These are phyloP conservation scores for Ophidiomyces ophidiicola DNA, from an alignment of 2,329 filamentous ascomycete genomes.

Conservation along the genomic window DNA sequence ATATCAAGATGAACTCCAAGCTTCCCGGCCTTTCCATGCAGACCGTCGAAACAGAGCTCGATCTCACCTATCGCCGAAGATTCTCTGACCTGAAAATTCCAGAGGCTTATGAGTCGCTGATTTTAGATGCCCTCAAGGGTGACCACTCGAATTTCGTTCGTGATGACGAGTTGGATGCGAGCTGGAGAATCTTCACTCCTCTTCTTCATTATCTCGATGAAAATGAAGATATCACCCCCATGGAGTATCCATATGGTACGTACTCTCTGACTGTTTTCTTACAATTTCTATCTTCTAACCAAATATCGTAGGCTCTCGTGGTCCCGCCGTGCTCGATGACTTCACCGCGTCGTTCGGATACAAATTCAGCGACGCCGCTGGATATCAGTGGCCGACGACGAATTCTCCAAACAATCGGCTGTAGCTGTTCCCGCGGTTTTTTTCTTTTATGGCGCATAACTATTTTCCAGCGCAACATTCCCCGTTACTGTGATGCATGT, in stretches of 20 bases:
- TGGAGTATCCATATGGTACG: conserved; percentile 98
- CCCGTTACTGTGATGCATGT: too few relatives aligned
- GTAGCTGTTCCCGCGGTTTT: conserved; percentile 20
- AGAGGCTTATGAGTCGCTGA: conserved; percentile 95
- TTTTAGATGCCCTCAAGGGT: conserved; percentile 93
- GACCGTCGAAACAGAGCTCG: conserved; percentile 95
- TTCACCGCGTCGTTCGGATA: conserved; percentile 97
- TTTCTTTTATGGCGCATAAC: too few relatives aligned
- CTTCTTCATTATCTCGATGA: conserved; percentile 96
- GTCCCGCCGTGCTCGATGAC: conserved; percentile 90
- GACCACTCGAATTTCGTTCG: conserved; percentile 99
- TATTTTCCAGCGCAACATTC: too few relatives aligned
- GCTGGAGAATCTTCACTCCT: conserved; percentile 97
- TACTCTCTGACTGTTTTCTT: too few relatives aligned
- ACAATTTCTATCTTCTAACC: conserved; percentile 8
- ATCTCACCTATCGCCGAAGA: conserved; percentile 91
- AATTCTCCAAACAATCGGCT: conserved; percentile 71
- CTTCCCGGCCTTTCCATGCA: conserved; percentile 97
- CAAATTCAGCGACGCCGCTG: conserved; percentile 94
- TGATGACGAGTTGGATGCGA: conserved; percentile 91
- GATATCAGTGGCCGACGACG: conserved; percentile 87
- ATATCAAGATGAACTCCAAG: conserved; percentile 99
- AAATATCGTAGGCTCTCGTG: conserved; percentile 63
- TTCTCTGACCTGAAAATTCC: conserved; percentile 99
- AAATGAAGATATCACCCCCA: conserved; percentile 98